phyloP scores from a whole-genome alignment of 495 filamentous ascomycete species.

The Talaromyces nanjingensis region DNA sequence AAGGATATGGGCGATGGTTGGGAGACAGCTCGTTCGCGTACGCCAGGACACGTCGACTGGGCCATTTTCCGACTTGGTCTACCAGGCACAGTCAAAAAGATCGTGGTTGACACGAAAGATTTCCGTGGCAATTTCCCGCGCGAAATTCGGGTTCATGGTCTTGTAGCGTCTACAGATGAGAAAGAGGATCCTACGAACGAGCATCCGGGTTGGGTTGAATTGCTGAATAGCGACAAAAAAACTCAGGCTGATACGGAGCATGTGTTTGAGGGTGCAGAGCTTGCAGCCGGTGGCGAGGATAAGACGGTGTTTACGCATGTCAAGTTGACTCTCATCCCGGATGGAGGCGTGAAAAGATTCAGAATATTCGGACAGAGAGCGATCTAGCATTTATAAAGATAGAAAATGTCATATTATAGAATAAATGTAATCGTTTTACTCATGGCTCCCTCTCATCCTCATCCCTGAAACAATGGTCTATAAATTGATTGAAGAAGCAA shows the following conservation, averaged over 20 bases:
- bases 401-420: not conserved
- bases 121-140: slow-evolving; percentile 89
- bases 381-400: not conserved
- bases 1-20: slow-evolving; percentile 93
- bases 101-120: slow-evolving; percentile 83
- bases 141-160: slow-evolving; percentile 50
- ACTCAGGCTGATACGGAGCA: slow-evolving; percentile 76
- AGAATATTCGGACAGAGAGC: slow-evolving; percentile 68
- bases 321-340: slow-evolving; percentile 85
- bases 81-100: slow-evolving; percentile 58
- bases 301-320: slow-evolving; percentile 61
- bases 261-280: slow-evolving; percentile 47
- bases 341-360: slow-evolving; percentile 85
- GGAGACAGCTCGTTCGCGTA: slow-evolving; percentile 79
- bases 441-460: not conserved
- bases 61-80: slow-evolving; percentile 71
- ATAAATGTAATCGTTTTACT: not conserved
- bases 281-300: slow-evolving; percentile 27
- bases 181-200: slow-evolving; percentile 50
- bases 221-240: slow-evolving; percentile 60
- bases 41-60: slow-evolving; percentile 79
- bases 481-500: not conserved
- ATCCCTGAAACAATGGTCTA: not conserved
- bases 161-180: slow-evolving; percentile 49
- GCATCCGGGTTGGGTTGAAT: slow-evolving; percentile 60